Conservation (phyloP, 106 monocot species). For the Dioscorea dumetorum region DNA sequence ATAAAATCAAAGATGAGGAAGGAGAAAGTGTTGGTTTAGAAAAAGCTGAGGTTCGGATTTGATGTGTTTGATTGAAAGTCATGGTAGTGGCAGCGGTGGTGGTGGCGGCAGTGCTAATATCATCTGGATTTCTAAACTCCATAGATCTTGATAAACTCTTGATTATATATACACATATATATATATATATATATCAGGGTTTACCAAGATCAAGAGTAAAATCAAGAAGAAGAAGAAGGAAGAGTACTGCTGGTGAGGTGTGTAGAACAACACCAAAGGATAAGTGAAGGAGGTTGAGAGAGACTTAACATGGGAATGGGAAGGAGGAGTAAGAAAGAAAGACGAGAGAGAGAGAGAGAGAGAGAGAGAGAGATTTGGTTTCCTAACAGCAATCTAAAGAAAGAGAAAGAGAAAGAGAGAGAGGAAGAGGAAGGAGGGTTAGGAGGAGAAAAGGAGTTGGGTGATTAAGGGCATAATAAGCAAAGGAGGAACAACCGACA, state of each 20-base stretch:
- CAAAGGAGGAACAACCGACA: constrained; percentile 1
- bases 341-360: too few relatives aligned
- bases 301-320: not conserved
- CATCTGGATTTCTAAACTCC: constrained; percentile 5
- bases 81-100: not conserved
- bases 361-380: not conserved
- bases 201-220: too few relatives aligned
- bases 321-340: not conserved
- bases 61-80: too few relatives aligned
- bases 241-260: too few relatives aligned
- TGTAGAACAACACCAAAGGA: too few relatives aligned
- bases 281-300: not conserved
- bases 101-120: not conserved
- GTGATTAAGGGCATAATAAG: not conserved
- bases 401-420: not conserved
- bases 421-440: not conserved
- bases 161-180: not conserved
- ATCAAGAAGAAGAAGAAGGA: not conserved
- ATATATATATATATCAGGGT: not conserved
- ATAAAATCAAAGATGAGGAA: constrained; percentile 4
- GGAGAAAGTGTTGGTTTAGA: constrained; percentile 6
- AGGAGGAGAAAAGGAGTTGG: not conserved
- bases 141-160: not conserved
- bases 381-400: not conserved
- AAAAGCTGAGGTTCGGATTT: not conserved